Conservation (phyloP, 257 asterid genomes). For the Buddleja alternifolia region DNA sequence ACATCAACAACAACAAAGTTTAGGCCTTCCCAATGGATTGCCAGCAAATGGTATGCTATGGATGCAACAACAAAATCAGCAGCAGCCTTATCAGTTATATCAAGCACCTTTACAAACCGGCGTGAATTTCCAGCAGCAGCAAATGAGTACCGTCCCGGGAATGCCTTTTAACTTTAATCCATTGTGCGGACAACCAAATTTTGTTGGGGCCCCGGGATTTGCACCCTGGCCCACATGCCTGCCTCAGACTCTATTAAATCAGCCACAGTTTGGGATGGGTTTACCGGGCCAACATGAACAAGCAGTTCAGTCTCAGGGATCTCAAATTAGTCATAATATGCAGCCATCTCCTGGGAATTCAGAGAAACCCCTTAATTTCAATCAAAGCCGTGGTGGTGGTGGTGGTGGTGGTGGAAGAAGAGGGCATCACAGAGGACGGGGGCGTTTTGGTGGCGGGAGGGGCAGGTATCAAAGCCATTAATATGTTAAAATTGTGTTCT, state of each 20-base stretch:
- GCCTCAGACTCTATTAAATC: constrained; percentile 46
- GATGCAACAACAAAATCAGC: constrained; percentile 55
- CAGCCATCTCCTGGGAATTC: constrained; percentile 41
- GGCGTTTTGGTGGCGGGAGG: constrained; percentile 68
- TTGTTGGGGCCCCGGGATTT: constrained; percentile 43
- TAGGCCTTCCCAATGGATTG: constrained; percentile 46
- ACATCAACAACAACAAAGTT: constrained; percentile 48
- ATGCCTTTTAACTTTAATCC: constrained; percentile 53
- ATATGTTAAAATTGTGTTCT: background rate
- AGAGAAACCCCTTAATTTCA: constrained; percentile 36
- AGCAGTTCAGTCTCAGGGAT: constrained; percentile 36
- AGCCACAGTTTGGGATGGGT: constrained; percentile 52
- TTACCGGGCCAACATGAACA: constrained; percentile 43
- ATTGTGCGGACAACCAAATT: constrained; percentile 47
- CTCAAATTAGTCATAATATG: constrained; percentile 33
- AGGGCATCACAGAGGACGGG: constrained; percentile 60
- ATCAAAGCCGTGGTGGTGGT: constrained; percentile 42
- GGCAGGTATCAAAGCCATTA: constrained; percentile 43
- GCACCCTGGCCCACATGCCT: constrained; percentile 43
- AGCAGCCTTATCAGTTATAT: constrained; percentile 40
- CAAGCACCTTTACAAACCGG: constrained; percentile 50
- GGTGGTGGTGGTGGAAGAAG: constrained; percentile 54
- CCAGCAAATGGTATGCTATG: constrained; percentile 57
- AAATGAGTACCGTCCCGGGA: constrained; percentile 43
- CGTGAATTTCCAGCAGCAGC: constrained; percentile 56